phyloP scores from a whole-genome alignment of 2,329 filamentous ascomycete genomes.

The Fusarium brachygibbosum region DNA sequence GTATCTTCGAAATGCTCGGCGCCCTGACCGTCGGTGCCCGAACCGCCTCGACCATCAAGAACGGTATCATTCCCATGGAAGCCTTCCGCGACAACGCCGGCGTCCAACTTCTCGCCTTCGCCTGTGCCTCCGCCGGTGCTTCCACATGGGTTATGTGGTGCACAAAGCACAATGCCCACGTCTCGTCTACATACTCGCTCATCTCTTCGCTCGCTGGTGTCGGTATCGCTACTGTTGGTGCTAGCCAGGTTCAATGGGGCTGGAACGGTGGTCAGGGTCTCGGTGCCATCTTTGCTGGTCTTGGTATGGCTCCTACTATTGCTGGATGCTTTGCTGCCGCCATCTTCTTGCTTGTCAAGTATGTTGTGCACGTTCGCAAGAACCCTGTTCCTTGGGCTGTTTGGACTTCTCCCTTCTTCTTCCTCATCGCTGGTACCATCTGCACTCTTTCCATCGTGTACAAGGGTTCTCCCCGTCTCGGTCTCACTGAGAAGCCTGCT shows the following conservation, averaged over 20 bases:
- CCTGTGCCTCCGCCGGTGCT: slow-evolving; percentile 73
- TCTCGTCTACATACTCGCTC: slow-evolving; percentile 79
- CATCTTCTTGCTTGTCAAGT: slow-evolving; percentile 76
- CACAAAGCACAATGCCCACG: slow-evolving; percentile 78
- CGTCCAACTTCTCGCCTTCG: slow-evolving; percentile 77
- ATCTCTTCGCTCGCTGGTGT: slow-evolving; percentile 78
- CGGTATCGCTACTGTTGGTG: slow-evolving; percentile 75
- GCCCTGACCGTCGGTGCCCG: slow-evolving; percentile 76
- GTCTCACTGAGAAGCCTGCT: slow-evolving; percentile 63
- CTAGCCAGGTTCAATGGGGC: slow-evolving; percentile 73
- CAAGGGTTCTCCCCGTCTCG: slow-evolving; percentile 75
- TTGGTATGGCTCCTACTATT: slow-evolving; percentile 78
- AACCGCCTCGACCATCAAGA: slow-evolving; percentile 84
- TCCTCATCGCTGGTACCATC: slow-evolving; percentile 80
- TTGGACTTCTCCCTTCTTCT: slow-evolving; percentile 80
- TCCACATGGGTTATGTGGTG: slow-evolving; percentile 86
- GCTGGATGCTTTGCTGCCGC: slow-evolving; percentile 73
- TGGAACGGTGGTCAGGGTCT: slow-evolving; percentile 78
- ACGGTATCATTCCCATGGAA: slow-evolving; percentile 74
- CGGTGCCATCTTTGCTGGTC: slow-evolving; percentile 78
- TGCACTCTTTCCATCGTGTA: slow-evolving; percentile 84
- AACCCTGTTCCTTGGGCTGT: slow-evolving; percentile 81
- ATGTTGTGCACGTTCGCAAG: slow-evolving; percentile 77
- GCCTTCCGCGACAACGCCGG: slow-evolving; percentile 72
- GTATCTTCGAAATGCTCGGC: slow-evolving; percentile 76